These are phyloP conservation scores for Chaetoceros muelleri DNA, from an alignment of 108 stramenopile genomes.

Conservation along the genomic window DNA sequence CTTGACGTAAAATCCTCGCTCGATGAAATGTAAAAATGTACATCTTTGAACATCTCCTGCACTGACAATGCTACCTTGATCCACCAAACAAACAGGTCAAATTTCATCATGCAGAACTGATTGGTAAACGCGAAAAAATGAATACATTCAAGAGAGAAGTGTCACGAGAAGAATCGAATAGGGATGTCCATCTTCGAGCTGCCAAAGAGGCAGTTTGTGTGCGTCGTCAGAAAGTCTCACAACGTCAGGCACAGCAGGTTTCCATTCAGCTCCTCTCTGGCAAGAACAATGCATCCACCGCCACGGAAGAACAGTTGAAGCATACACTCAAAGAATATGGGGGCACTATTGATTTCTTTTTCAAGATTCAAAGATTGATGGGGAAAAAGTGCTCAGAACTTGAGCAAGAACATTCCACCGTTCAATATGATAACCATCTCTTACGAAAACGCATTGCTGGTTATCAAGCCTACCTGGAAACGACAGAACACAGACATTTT, in stretches of 20 bases:
- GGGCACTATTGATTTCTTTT: not conserved
- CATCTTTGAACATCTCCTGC: not conserved
- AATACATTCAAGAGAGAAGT: not conserved
- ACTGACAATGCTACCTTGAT: too few species aligned
- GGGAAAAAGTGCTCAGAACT: not conserved
- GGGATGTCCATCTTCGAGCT: not conserved
- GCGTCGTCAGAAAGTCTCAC: not conserved
- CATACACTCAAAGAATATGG: not conserved
- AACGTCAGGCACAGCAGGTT: not conserved
- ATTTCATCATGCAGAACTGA: conserved; percentile 12
- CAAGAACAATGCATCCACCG: not conserved
- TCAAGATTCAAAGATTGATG: not conserved
- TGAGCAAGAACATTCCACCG: not conserved
- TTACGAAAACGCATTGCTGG: not conserved
- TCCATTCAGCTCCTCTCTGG: not conserved
- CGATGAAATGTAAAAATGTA: not conserved
- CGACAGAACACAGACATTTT: too few species aligned
- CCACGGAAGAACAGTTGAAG: not conserved
- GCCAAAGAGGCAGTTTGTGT: not conserved
- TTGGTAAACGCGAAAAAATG: conserved; percentile 8
- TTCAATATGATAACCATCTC: not conserved
- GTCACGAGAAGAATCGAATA: not conserved
- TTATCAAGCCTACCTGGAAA: not conserved
- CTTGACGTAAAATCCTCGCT: too few species aligned
- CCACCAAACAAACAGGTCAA: conserved; percentile 1